phyloP scores from a whole-genome alignment of 345 rosid species.

The Schrenkiella parvula region DNA sequence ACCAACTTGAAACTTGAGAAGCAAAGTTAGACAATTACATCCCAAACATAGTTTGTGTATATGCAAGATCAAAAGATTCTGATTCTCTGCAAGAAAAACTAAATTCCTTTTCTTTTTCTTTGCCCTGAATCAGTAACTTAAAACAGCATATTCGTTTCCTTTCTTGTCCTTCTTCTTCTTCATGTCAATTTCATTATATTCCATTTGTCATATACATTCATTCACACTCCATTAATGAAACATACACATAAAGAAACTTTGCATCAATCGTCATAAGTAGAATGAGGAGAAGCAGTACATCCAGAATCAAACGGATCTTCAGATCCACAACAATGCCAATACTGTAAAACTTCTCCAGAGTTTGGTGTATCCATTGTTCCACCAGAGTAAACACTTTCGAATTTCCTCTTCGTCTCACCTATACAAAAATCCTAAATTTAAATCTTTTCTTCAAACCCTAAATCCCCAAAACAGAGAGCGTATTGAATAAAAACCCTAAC shows the following conservation, averaged over 20 bases:
- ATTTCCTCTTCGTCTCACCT: conserved; percentile 97
- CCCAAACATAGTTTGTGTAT: conserved; percentile 2
- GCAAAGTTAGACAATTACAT: background rate
- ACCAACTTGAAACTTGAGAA: background rate
- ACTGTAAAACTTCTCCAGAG: conserved; percentile 64
- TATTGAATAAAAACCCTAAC: background rate
- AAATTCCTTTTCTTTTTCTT: background rate
- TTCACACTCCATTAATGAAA: background rate
- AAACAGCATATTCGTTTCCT: conserved; percentile 27
- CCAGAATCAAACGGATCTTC: conserved; percentile 90
- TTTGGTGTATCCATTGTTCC: conserved; percentile 84
- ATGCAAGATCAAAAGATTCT: conserved; percentile 31
- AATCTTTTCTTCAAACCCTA: background rate
- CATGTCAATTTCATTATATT: background rate
- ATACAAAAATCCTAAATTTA: background rate
- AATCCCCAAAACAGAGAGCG: background rate
- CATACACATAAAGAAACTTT: background rate
- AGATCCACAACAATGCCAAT: conserved; percentile 96
- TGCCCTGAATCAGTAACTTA: conserved; percentile 12
- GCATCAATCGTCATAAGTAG: conserved; percentile 73
- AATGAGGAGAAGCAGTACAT: conserved; percentile 77
- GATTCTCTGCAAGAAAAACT: conserved; percentile 44
- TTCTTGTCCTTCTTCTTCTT: background rate
- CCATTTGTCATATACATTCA: background rate
- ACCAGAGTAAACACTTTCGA: conserved; percentile 76